These are phyloP conservation scores for Abelmoschus esculentus DNA, from an alignment of 345 rosid genomes.

Conservation along the genomic window DNA sequence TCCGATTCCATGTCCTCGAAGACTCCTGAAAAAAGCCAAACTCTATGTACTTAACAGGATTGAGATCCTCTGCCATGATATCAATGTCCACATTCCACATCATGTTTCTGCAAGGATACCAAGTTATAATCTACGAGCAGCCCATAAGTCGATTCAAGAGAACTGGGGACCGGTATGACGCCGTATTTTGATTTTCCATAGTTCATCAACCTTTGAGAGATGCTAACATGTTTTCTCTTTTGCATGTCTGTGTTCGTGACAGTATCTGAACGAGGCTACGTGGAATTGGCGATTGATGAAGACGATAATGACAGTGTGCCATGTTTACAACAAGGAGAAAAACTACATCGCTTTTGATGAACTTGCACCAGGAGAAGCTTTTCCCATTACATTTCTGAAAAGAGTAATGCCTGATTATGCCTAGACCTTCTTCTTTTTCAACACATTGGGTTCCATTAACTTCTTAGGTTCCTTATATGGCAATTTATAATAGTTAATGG, in stretches of 20 bases:
- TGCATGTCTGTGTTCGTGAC: slow-evolving; percentile 19
- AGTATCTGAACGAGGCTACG: slow-evolving; percentile 76
- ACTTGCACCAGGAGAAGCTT: slow-evolving; percentile 67
- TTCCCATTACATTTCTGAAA: slow-evolving; percentile 64
- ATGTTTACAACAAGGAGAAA: slow-evolving; percentile 61
- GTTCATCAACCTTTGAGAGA: background rate
- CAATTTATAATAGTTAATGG: too few species aligned
- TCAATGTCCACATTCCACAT: slow-evolving; percentile 81
- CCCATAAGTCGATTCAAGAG: slow-evolving; percentile 69
- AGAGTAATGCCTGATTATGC: slow-evolving; percentile 62
- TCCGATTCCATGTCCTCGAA: background rate
- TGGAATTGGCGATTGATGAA: slow-evolving; percentile 96
- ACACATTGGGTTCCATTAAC: background rate
- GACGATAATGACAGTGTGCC: slow-evolving; percentile 87
- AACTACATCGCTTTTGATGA: slow-evolving; percentile 64
- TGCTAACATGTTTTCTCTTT: background rate
- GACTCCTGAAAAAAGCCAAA: background rate
- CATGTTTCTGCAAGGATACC: slow-evolving; percentile 79
- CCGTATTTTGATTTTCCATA: background rate
- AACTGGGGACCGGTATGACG: slow-evolving; percentile 82
- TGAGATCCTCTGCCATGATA: slow-evolving; percentile 82
- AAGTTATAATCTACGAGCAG: slow-evolving; percentile 69
- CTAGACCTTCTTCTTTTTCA: slow-evolving; percentile 12
- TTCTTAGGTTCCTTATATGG: background rate
- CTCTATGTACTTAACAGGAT: slow-evolving; percentile 45